Base-by-base conservation (phyloP, 352 stramenopile species). In the Peronospora farinosa region DNA sequence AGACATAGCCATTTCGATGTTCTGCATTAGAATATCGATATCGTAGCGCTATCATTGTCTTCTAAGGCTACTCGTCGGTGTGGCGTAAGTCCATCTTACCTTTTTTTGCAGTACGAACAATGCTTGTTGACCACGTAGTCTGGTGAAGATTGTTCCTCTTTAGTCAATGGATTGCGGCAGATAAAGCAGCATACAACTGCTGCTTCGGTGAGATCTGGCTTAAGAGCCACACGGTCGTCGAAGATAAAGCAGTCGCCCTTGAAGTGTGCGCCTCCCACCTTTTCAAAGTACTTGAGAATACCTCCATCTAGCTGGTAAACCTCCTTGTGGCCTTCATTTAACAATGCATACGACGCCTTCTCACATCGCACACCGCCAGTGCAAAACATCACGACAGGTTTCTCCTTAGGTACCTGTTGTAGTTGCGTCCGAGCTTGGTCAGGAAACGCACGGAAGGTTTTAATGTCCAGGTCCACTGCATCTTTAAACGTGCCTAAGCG, bases 281-380 rank as follows among this genome's bases (percentile, higher is more conserved):
- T 70, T 47, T 85, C 76, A 74, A 90, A 88, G 50, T 90, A 90
- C 45, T 84, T 81, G 38, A 90, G 61, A 19, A 90, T 88, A 6
- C 78, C 78, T 32, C 78, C 78, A 23, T 90, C 74, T 9, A 90
- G 61, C 35, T 90, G 78, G 47, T 84, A 88, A 12, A 88, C 78
- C 13, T 73, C 48, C 40, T 69, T 60, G 58, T 73, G 57, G 0
- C 78, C 78, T 10, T 77, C 66, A n/a, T 78, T 60, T 1, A 79
- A 51, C 40, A 88, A 62, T 10, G 67, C 69, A 53, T 83, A 84
- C 31, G 78, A 80, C 3, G 78, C 78, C 50, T 88, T 88, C 42
- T 88, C 78, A 41, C 74, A 88, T 9, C 78, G 74, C 38, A 88
- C 78, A 27, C 78, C 78, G 30, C 78, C 78, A 16, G 78, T 88